These are phyloP conservation scores for Erodium maritimum DNA, from an alignment of 345 rosid genomes.

Conservation along the genomic window DNA sequence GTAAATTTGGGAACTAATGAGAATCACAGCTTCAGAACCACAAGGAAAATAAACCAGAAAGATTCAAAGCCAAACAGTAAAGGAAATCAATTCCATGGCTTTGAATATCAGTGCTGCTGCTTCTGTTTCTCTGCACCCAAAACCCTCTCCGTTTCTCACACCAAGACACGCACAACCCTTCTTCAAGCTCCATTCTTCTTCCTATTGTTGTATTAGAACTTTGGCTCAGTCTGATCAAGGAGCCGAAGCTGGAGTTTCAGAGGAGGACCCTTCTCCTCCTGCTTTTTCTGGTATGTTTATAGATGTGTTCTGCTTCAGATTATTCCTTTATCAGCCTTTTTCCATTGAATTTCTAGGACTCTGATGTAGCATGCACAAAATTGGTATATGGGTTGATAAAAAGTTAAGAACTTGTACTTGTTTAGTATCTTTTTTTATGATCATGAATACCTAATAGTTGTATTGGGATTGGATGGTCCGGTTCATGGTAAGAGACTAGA, in stretches of 20 bases:
- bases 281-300: neutral
- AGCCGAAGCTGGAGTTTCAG: constrained; percentile 7
- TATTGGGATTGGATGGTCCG: too few relatives aligned
- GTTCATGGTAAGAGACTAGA: too few relatives aligned
- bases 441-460: too few relatives aligned
- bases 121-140: constrained; percentile 17
- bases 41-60: neutral
- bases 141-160: constrained; percentile 10
- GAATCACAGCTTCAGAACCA: too few relatives aligned
- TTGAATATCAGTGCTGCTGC: constrained; percentile 12
- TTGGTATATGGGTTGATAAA: too few relatives aligned
- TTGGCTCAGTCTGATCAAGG: constrained; percentile 2
- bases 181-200: neutral
- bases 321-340: neutral
- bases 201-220: neutral
- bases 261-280: constrained; percentile 10
- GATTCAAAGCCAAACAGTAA: neutral
- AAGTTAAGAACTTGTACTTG: too few relatives aligned
- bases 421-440: too few relatives aligned
- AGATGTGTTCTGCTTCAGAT: neutral
- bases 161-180: constrained; percentile 11
- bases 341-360: too few relatives aligned
- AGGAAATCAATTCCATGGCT: constrained; percentile 19
- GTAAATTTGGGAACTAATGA: too few relatives aligned
- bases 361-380: too few relatives aligned